Evolutionary conservation across 805 yeast species (phyloP).

Genomic region (Starmerella stigmatis): DNA sequence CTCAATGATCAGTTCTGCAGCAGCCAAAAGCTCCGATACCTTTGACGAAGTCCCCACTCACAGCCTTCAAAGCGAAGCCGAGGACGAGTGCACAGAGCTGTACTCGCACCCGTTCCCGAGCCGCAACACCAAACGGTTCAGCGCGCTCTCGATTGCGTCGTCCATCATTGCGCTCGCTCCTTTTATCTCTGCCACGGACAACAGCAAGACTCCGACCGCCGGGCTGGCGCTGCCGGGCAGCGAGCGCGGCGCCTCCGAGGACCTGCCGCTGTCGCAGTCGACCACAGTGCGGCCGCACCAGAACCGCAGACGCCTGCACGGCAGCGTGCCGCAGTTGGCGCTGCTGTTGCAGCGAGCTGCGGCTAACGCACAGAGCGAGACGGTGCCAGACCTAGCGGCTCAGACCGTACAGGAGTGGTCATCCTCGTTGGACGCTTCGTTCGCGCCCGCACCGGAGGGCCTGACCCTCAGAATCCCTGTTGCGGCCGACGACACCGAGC

Average conservation of each 20-base stretch:
- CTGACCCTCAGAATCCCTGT: too few relatives aligned
- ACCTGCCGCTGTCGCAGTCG: neutral
- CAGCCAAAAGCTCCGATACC: neutral
- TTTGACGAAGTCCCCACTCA: neutral
- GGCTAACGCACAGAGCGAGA: neutral
- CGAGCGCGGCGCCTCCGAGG: neutral
- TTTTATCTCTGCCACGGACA: slow-evolving; percentile 1
- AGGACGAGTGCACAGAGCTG: slow-evolving; percentile 1
- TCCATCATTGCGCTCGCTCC: slow-evolving; percentile 21
- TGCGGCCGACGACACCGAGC: too few relatives aligned
- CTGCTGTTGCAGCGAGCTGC: slow-evolving; percentile 15
- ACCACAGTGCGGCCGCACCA: neutral
- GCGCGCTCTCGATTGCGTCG: slow-evolving; percentile 20
- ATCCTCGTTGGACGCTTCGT: slow-evolving; percentile 10
- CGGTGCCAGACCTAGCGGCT: neutral
- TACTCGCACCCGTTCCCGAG: neutral
- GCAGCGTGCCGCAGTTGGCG: slow-evolving; percentile 7
- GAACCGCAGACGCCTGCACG: neutral
- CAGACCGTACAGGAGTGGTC: slow-evolving; percentile 13
- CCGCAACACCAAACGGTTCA: slow-evolving; percentile 15
- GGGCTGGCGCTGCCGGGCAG: neutral
- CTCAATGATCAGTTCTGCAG: neutral
- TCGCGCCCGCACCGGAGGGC: too few relatives aligned
- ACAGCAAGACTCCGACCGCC: neutral
- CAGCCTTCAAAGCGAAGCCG: neutral